Conservation (phyloP, 1,284 basidiomycete species). For the Ustilago bromivora region DNA sequence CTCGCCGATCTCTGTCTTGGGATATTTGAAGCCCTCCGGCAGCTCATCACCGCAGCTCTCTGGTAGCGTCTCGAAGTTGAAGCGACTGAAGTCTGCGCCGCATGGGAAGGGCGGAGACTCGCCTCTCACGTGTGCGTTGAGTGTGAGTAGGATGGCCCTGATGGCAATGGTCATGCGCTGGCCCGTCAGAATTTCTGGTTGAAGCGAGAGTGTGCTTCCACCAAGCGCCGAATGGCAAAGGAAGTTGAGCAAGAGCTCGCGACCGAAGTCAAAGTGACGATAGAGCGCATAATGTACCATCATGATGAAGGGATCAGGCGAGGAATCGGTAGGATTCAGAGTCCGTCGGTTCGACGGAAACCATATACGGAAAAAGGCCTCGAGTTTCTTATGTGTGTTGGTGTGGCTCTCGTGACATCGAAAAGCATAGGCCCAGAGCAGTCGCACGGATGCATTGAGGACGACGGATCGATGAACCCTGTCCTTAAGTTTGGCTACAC, state of each 20-base stretch:
- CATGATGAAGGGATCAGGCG: constrained; percentile 81
- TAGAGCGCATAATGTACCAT: constrained; percentile 86
- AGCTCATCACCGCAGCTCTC: constrained; percentile 55
- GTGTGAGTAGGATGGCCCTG: constrained; percentile 81
- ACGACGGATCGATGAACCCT: constrained; percentile 79
- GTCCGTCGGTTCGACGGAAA: constrained; percentile 80
- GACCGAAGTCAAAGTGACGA: constrained; percentile 87
- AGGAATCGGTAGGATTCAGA: constrained; percentile 80
- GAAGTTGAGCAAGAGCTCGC: constrained; percentile 78
- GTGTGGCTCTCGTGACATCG: constrained; percentile 87
- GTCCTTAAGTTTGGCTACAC: constrained; percentile 86
- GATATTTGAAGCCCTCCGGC: constrained; percentile 50
- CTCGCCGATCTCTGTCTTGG: constrained; percentile 80
- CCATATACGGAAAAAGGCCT: constrained; percentile 80
- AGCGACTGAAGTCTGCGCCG: constrained; percentile 77
- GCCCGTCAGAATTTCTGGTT: constrained; percentile 60
- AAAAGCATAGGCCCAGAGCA: constrained; percentile 94
- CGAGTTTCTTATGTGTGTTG: constrained; percentile 82
- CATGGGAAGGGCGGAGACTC: constrained; percentile 81
- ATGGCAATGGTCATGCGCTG: constrained; percentile 79
- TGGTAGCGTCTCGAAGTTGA: constrained; percentile 67
- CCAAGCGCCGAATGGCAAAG: constrained; percentile 58
- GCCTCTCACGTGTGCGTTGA: constrained; percentile 79
- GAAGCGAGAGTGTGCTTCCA: constrained; percentile 60
- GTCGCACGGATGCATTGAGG: constrained; percentile 83